Conservation (phyloP, 805 yeast genomes). For the Candida yuanshanica region DNA sequence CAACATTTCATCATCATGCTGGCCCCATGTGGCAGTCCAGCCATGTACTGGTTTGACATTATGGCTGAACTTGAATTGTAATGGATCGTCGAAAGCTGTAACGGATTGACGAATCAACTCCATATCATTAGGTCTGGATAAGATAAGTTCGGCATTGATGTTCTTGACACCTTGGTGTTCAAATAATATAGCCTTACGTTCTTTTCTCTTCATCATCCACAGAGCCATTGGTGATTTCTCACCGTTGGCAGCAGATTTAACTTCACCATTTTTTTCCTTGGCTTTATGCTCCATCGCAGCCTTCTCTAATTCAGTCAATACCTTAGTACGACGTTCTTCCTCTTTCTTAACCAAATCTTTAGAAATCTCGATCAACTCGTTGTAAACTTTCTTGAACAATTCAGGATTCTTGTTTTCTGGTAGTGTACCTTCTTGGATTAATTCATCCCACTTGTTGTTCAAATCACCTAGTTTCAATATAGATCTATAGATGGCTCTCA, state of each 20-base stretch:
- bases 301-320: conserved; percentile 52
- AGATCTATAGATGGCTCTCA: conserved; percentile 79
- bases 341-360: conserved; percentile 56
- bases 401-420: conserved; percentile 82
- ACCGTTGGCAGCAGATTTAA: conserved; percentile 22
- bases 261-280: conserved; percentile 31
- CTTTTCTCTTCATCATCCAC: conserved; percentile 65
- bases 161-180: conserved; percentile 84
- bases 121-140: conserved; percentile 84
- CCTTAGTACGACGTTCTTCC: conserved; percentile 54
- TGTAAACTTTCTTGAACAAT: conserved; percentile 64
- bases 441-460: conserved; percentile 68
- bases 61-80: conserved; percentile 51
- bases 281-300: conserved; percentile 53
- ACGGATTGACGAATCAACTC: conserved; percentile 51
- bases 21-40: conserved; percentile 88
- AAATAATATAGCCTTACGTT: conserved; percentile 84
- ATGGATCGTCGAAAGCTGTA: conserved; percentile 53
- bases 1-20: conserved; percentile 79
- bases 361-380: conserved; percentile 63
- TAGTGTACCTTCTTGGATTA: conserved; percentile 84
- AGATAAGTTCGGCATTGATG: conserved; percentile 82
- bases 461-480: conserved; percentile 80
- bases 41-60: conserved; percentile 78
- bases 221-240: conserved; percentile 41